Evolutionary conservation across 805 yeast species (phyloP), one percentile per base, ranked within the genome.

Genomic region (Monosporozyma unispora): DNA sequence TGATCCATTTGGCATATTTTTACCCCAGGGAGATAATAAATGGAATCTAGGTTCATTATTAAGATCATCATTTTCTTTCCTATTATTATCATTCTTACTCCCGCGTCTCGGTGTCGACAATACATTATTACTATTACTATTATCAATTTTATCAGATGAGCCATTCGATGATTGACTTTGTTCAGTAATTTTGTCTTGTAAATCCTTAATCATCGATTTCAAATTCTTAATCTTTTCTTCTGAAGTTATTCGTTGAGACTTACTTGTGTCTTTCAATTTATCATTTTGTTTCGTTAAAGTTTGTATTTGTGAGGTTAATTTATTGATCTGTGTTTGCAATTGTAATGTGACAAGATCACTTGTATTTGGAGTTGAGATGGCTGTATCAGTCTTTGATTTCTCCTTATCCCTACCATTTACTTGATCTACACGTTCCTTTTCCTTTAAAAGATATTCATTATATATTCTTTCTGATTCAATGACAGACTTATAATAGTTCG

Each of bases 301-400:
- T 25, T 61, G 64, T 4, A 70, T 29, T 38, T 70, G 70, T 3
- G 62, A 46, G n/a, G 63, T 67, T 27, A 71, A 46, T 48, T 61
- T 66, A 14, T 63, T 51, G 5, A 70, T 47, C 50, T 70, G 73
- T 14, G 58, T 62, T 52, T 70, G 72, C 23, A 70, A 54, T 3
- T 57, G 40, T n/a, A 63, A 47, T 46, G 64, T 65, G 47, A 69
- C 72, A 46, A 62, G 23, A 38, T 21, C 33, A 16, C 14, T 45
- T 4, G 41, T n/a, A 33, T n/a, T 27, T 16, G 44, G 37, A 4
- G 33, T 16, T 25, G 45, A n/a, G n/a, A n/a, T n/a, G n/a, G n/a
- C n/a, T n/a, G n/a, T n/a, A n/a, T n/a, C n/a, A n/a, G n/a, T n/a
- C n/a, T n/a, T 28, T 49, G 48, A 31, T 14, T 31, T 31, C 14